phyloP scores from a whole-genome alignment of 371 early-diverging fungal genomes.

The Apophysomyces variabilis region DNA sequence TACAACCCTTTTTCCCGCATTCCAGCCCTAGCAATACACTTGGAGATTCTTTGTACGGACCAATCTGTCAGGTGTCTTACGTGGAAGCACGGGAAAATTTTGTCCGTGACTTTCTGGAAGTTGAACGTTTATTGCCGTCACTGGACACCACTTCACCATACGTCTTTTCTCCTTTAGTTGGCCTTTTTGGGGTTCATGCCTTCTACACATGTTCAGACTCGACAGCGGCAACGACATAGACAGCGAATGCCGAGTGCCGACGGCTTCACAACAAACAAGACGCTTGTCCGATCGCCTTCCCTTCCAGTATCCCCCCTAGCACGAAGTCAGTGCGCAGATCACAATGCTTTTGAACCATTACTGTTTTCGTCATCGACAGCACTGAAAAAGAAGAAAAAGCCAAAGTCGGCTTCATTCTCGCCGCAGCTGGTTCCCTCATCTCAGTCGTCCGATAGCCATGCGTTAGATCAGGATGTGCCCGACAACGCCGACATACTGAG shows the following conservation, averaged over 20 bases:
- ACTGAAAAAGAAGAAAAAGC: neutral
- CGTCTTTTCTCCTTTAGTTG: neutral
- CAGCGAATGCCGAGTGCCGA: conserved; percentile 5
- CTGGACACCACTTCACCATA: neutral
- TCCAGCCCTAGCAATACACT: no score
- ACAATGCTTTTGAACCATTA: conserved; percentile 4
- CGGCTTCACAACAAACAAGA: neutral
- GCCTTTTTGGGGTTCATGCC: neutral
- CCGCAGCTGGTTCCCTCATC: conserved; percentile 2
- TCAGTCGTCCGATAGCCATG: neutral
- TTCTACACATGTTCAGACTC: neutral
- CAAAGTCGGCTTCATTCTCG: neutral
- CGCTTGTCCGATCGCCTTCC: conserved; percentile 7
- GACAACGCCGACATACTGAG: conserved; percentile 2
- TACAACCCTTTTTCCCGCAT: no score
- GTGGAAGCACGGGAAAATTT: no score
- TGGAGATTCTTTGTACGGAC: no score
- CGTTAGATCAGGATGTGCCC: conserved; percentile 3
- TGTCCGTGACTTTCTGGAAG: no score
- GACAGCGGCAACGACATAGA: neutral
- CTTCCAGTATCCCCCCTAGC: neutral
- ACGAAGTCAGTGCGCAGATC: conserved; percentile 5
- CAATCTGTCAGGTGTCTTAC: no score
- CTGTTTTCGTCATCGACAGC: neutral
- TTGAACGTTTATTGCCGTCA: neutral